Evolutionary conservation across 345 rosid genomes (phyloP), one percentile per base, ranked within the genome.

Genomic region (Brassica nigra): DNA sequence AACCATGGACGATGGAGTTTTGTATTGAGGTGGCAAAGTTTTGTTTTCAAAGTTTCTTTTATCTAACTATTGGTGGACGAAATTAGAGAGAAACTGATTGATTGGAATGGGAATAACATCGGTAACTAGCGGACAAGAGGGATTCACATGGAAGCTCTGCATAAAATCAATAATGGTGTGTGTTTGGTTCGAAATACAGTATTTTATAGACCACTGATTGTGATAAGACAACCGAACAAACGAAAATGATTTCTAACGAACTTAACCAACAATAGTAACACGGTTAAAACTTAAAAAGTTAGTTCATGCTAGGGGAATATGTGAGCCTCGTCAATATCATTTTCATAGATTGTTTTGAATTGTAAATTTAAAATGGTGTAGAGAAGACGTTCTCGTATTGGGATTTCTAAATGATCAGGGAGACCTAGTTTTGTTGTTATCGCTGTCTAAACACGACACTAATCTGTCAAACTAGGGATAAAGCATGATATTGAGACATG

Each of bases 91-190:
- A 18, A 8, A 8, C 11, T 57, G 62, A 59, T 79, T 74, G 70
- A 79, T 79, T 74, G 82, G 16, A 79, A 79, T 52, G 44, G 12
- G 59, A 34, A 66, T 61, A 68, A 68, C 82, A 61, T 74, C n/a
- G 64, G 55, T 73, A 73, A 73, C 74, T 73, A 79, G 70, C 6
- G 65, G 82, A 79, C 82, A 79, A 79, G 34, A n/a, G 34, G 23
- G 33, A 27, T 39, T 79, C 82, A 79, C 82, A 79, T 79, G 82
- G 70, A 67, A 42, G 62, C 72, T 66, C 62, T 74, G 65, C 27
- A 79, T 68, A 61, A n/a, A 20, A 61, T 8, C 70, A 79, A 79
- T 74, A 49, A 74, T 67, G 29, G 33, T 67, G 31, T 49, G 64
- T 74, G 54, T 72, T 69, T 47, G 68, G 23, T 66, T 37, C 71